phyloP scores from a whole-genome alignment of 2,329 filamentous ascomycete genomes.

The Purpureocillium takamizusanense region DNA sequence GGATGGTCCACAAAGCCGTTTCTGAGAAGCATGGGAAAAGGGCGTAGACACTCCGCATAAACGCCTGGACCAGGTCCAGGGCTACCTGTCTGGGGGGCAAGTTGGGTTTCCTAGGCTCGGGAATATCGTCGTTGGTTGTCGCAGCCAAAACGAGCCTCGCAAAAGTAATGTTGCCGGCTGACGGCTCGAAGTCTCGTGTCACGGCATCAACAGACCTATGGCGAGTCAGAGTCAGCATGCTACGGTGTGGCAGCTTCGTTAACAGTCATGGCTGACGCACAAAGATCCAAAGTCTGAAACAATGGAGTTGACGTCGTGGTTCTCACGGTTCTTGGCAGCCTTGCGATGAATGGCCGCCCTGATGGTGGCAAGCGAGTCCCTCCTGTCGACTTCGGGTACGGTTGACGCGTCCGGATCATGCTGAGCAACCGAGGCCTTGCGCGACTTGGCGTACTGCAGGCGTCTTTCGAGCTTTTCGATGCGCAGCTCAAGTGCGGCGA shows the following conservation, averaged over 20 bases:
- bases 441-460: slow-evolving; percentile 59
- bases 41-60: slow-evolving; percentile 72
- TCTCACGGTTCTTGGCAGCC: slow-evolving; percentile 58
- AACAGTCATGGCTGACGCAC: slow-evolving; percentile 35
- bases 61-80: slow-evolving; percentile 66
- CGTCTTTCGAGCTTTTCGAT: slow-evolving; percentile 81
- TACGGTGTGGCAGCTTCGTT: not conserved
- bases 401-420: slow-evolving; percentile 44
- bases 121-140: slow-evolving; percentile 63
- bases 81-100: slow-evolving; percentile 66
- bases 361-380: slow-evolving; percentile 54
- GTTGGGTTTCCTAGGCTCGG: slow-evolving; percentile 47
- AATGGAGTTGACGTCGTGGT: slow-evolving; percentile 80
- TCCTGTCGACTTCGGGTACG: slow-evolving; percentile 41
- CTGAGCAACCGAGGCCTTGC: slow-evolving; percentile 61
- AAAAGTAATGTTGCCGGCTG: slow-evolving; percentile 84
- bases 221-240: not conserved
- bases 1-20: slow-evolving; percentile 63
- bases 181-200: slow-evolving; percentile 85
- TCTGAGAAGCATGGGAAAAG: slow-evolving; percentile 79
- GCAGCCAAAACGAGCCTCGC: slow-evolving; percentile 81
- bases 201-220: slow-evolving; percentile 87
- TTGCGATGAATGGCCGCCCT: slow-evolving; percentile 56
- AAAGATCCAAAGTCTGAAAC: slow-evolving; percentile 91
- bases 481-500: slow-evolving; percentile 85